A percentile compares a stretch with the other conserved stretches of the same genome.
These are phyloP conservation scores for Lippia alba DNA, from an alignment of 305 asterid genomes.

Conservation along the genomic window DNA sequence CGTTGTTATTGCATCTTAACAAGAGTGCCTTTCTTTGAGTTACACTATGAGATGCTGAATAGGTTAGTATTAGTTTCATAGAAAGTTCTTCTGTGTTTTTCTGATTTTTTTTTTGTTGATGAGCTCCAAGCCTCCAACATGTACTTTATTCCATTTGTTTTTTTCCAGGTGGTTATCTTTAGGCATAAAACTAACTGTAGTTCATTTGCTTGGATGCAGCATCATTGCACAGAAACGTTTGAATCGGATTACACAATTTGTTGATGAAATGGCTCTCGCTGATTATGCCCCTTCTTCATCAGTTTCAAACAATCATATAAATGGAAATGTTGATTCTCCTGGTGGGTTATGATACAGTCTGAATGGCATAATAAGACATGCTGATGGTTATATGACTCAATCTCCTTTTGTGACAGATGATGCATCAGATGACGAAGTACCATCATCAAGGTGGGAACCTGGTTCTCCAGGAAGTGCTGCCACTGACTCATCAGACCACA, in stretches of 20 bases:
- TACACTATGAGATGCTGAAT: slow-evolving; percentile 87
- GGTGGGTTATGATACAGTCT: slow-evolving; percentile 50
- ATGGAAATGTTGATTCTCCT: slow-evolving; percentile 52
- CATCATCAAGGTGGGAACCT: slow-evolving; percentile 59
- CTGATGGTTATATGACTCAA: slow-evolving; percentile 63
- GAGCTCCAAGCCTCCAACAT: background rate
- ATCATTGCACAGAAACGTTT: slow-evolving; percentile 91
- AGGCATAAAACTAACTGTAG: slow-evolving; percentile 32
- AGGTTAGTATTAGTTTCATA: slow-evolving; percentile 53
- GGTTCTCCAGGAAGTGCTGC: slow-evolving; percentile 46
- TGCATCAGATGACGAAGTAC: slow-evolving; percentile 62
- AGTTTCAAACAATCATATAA: slow-evolving; percentile 42
- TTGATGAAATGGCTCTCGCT: slow-evolving; percentile 59
- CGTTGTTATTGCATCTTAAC: slow-evolving; percentile 96
- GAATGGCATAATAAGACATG: slow-evolving; percentile 79
- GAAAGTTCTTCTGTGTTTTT: background rate
- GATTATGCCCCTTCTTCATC: slow-evolving; percentile 49
- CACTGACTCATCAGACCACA: slow-evolving; percentile 63
- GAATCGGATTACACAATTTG: slow-evolving; percentile 80
- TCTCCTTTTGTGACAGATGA: slow-evolving; percentile 85
- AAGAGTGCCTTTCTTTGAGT: slow-evolving; percentile 90
- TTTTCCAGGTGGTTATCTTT: background rate
- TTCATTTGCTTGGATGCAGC: slow-evolving; percentile 63
- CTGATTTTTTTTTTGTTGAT: background rate
- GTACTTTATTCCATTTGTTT: background rate